These are phyloP conservation scores for Populus hybrid DNA, from an alignment of 441 rosid genomes.

Conservation along the genomic window DNA sequence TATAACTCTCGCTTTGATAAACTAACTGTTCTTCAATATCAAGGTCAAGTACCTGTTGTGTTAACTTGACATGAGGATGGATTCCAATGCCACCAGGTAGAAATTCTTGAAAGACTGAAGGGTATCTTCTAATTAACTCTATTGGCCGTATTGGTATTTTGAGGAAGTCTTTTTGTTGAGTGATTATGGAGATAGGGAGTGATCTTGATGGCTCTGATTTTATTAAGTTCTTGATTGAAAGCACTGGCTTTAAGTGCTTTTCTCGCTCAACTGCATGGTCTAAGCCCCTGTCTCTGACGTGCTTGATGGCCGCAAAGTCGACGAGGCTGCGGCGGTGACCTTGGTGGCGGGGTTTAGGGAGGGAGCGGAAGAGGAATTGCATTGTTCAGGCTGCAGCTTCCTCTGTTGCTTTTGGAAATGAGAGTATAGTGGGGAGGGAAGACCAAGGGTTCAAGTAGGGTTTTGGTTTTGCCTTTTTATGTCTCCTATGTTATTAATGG, in stretches of 20 bases:
- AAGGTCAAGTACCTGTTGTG: slow-evolving; percentile 62
- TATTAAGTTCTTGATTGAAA: slow-evolving; percentile 68
- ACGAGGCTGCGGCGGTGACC: slow-evolving; percentile 27
- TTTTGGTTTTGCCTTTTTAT: background rate
- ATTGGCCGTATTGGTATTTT: slow-evolving; percentile 71
- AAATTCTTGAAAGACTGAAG: slow-evolving; percentile 68
- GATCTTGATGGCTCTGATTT: slow-evolving; percentile 83
- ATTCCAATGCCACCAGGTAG: slow-evolving; percentile 67
- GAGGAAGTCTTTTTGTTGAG: slow-evolving; percentile 49
- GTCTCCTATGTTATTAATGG: too few relatives aligned
- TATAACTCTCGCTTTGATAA: slow-evolving; percentile 66
- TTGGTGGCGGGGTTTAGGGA: slow-evolving; percentile 19
- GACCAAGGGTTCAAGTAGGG: slow-evolving; percentile 15
- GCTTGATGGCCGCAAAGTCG: slow-evolving; percentile 37
- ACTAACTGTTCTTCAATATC: slow-evolving; percentile 82
- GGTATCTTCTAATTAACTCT: slow-evolving; percentile 73
- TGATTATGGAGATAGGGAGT: slow-evolving; percentile 61
- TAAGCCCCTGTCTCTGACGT: slow-evolving; percentile 80
- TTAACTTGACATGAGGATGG: slow-evolving; percentile 81
- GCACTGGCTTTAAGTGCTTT: slow-evolving; percentile 64
- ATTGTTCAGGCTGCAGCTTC: slow-evolving; percentile 9
- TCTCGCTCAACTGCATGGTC: slow-evolving; percentile 86
- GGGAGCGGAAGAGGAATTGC: slow-evolving; percentile 35
- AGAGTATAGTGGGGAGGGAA: background rate
- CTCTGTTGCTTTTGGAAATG: background rate